Evolutionary conservation across 129 eudicot genomes (phyloP).

Genomic region (Solidago caesia): DNA sequence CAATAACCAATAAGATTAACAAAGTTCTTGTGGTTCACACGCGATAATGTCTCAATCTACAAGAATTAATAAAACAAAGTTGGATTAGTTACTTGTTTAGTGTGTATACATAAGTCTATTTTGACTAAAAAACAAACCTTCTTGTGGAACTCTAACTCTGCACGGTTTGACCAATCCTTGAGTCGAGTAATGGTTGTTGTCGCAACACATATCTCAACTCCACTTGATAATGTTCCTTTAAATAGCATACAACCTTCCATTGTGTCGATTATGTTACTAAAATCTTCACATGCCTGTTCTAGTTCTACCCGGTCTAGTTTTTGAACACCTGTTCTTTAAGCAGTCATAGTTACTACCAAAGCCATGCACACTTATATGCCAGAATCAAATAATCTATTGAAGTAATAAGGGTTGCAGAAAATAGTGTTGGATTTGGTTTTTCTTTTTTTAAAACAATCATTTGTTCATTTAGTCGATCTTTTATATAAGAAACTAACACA

Average conservation of each 20-base stretch:
- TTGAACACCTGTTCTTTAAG: slow-evolving; percentile 60
- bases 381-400: no score
- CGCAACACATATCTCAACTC: slow-evolving; percentile 78
- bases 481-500: no score
- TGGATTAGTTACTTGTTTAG: not conserved
- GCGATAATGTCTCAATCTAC: slow-evolving; percentile 65
- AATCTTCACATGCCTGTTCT: slow-evolving; percentile 84
- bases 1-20: slow-evolving; percentile 83
- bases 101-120: not conserved
- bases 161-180: slow-evolving; percentile 63
- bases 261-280: slow-evolving; percentile 74
- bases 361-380: not conserved
- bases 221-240: slow-evolving; percentile 81
- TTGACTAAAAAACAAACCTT: slow-evolving; percentile 42
- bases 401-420: no score
- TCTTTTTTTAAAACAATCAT: no score
- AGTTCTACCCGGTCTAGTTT: slow-evolving; percentile 75
- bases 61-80: not conserved
- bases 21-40: slow-evolving; percentile 90
- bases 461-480: no score
- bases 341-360: not conserved
- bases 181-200: slow-evolving; percentile 47
- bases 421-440: no score
- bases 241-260: slow-evolving; percentile 50
- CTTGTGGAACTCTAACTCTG: slow-evolving; percentile 51